Evolutionary conservation across 257 asterid species (phyloP).

Genomic region (Salvia hispanica): DNA sequence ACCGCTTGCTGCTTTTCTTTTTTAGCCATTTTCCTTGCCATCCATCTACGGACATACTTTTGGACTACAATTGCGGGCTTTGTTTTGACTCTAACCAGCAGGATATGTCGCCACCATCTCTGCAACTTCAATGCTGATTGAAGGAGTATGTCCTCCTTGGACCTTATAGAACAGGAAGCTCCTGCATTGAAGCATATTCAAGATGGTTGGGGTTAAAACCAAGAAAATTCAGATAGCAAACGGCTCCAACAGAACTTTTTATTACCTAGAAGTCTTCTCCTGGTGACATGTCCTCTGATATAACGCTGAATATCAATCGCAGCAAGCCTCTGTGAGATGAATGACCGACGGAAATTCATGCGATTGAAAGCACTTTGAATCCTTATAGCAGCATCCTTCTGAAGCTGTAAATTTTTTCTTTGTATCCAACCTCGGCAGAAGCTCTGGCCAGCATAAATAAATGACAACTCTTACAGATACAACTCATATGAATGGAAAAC

Average conservation of each 20-base stretch:
- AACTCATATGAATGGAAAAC: conserved; percentile 22
- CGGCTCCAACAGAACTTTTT: conserved; percentile 5
- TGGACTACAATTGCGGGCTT: conserved; percentile 66
- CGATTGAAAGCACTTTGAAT: conserved; percentile 64
- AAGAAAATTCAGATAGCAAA: conserved; percentile 11
- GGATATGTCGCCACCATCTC: conserved; percentile 76
- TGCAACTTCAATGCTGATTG: conserved; percentile 71
- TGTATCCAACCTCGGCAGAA: conserved; percentile 68
- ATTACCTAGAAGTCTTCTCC: conserved; percentile 73
- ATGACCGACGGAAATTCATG: conserved; percentile 48
- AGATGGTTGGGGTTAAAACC: conserved; percentile 13
- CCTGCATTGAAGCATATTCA: conserved; percentile 46
- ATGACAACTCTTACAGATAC: conserved; percentile 4
- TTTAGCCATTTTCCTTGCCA: conserved; percentile 46
- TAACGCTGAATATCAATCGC: conserved; percentile 65
- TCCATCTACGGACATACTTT: conserved; percentile 70
- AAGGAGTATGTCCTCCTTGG: conserved; percentile 36
- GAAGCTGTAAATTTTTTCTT: conserved; percentile 53
- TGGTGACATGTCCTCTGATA: conserved; percentile 62
- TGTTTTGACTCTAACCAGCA: conserved; percentile 40
- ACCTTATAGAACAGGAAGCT: conserved; percentile 39
- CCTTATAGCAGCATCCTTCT: conserved; percentile 55
- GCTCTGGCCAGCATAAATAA: conserved; percentile 49
- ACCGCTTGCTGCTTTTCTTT: conserved; percentile 49
- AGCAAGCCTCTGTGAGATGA: conserved; percentile 48